Evolutionary conservation across 306 rosid genomes (phyloP).

Genomic region (Elaeagnus macrophylla): DNA sequence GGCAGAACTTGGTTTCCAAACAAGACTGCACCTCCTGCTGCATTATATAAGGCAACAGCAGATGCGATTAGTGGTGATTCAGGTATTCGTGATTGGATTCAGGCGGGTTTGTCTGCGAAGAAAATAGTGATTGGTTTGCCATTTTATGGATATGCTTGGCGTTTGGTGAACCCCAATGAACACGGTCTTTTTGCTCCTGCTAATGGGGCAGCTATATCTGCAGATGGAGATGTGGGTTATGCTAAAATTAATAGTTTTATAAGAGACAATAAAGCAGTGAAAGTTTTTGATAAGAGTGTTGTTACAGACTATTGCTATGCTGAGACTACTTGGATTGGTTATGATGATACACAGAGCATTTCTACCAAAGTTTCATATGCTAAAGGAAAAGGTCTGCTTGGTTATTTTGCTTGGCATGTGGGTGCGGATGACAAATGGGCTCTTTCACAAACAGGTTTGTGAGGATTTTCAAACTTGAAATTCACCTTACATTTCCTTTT

Average conservation of each 20-base stretch:
- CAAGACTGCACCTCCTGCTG: constrained; percentile 23
- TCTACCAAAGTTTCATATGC: constrained; percentile 30
- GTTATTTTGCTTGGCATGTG: constrained; percentile 37
- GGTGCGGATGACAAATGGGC: constrained; percentile 11
- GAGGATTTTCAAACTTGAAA: background rate
- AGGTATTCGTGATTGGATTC: constrained; percentile 15
- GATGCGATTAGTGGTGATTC: constrained; percentile 10
- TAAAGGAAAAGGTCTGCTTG: constrained; percentile 23
- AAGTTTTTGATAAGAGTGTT: constrained; percentile 5
- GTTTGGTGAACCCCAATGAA: constrained; percentile 5
- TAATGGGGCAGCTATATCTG: constrained; percentile 18
- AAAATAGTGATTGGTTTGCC: constrained; percentile 33
- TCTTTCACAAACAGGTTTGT: constrained; percentile 18
- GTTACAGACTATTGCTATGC: constrained; percentile 23
- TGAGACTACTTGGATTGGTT: constrained; percentile 38
- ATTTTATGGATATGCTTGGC: constrained; percentile 31
- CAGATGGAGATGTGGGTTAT: constrained; percentile 12
- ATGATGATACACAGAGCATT: constrained; percentile 25
- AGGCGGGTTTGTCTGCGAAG: constrained; percentile 17
- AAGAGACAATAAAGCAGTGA: background rate
- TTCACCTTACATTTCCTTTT: too few relatives aligned
- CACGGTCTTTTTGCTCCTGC: constrained; percentile 26
- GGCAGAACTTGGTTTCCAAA: constrained; percentile 9
- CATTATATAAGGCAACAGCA: constrained; percentile 9
- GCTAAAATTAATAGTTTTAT: constrained; percentile 14